Evolutionary conservation across 257 asterid genomes (phyloP), one percentile per base, ranked within the genome.

Genomic region (Knoxia roxburghii): DNA sequence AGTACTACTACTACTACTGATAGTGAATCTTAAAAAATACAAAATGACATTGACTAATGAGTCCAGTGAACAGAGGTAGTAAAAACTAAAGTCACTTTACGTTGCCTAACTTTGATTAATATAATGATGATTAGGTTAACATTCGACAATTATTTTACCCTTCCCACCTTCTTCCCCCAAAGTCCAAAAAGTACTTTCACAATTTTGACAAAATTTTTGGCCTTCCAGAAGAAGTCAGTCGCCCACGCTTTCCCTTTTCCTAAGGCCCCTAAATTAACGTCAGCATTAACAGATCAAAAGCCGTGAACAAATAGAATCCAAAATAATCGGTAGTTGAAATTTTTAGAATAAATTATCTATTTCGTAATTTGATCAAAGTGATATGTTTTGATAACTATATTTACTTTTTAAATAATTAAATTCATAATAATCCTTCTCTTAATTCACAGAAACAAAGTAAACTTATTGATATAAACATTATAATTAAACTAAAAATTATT

Each of bases 51-150:
- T 17, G 62, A n/a, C 20, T 35, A 4, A 4, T 49, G 32, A 33
- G 32, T 26, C 65, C 27, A n/a, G n/a, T n/a, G n/a, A n/a, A n/a
- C n/a, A n/a, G n/a, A 5, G 23, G 17, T 15, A 26, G 9, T n/a
- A 37, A 37, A 37, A 37, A 9, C 6, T 40, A 70, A 78, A 80
- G 81, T 73, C 41, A 23, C 64, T 75, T 72, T 72, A 40, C n/a
- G 59, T 43, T 75, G 78, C 86, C 85, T 68, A 85, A 86, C 83
- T 81, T 65, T 72, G 75, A 79, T 79, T 78, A 77, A 76, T 74
- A 61, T 52, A 76, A 68, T 80, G 81, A 81, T 81, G 81, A 81
- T 81, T 81, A 76, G 75, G 71, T 73, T 68, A 75, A 68, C 69
- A 75, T 70, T 72, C 60, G 72, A 67, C 5, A 29, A 18, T 54